These are phyloP conservation scores for Phytophthora sojae DNA, from an alignment of 352 stramenopile genomes.

Conservation along the genomic window DNA sequence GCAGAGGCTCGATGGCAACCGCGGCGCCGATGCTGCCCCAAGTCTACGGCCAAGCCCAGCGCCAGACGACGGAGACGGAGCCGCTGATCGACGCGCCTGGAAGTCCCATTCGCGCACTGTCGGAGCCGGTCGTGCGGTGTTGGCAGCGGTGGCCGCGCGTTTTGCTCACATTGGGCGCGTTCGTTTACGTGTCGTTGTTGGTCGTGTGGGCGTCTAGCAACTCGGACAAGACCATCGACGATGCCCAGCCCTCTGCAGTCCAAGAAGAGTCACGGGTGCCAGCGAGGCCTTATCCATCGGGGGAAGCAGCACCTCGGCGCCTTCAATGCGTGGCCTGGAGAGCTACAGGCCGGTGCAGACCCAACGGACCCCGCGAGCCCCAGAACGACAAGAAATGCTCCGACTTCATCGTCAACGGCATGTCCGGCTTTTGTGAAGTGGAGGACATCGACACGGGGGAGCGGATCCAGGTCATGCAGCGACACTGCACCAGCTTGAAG, in stretches of 20 bases:
- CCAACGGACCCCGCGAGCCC: constrained; percentile 30
- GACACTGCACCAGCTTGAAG: constrained; percentile 42
- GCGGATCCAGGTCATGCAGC: constrained; percentile 41
- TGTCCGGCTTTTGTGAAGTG: constrained; percentile 48
- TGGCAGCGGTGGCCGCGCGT: constrained; percentile 21
- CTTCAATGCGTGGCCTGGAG: constrained; percentile 37
- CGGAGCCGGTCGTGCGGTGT: constrained; percentile 1
- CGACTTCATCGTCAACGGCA: constrained; percentile 20
- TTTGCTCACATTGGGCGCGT: constrained; percentile 9
- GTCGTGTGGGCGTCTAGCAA: constrained; percentile 23
- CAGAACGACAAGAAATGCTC: constrained; percentile 31
- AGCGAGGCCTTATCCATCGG: constrained; percentile 7
- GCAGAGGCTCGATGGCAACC: not conserved
- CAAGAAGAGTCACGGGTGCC: not conserved
- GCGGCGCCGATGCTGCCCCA: constrained; percentile 6
- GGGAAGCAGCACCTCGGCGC: constrained; percentile 11
- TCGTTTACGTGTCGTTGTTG: constrained; percentile 26
- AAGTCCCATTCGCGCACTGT: constrained; percentile 9
- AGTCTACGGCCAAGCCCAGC: not conserved
- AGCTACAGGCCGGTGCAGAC: constrained; percentile 29
- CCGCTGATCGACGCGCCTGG: constrained; percentile 13
- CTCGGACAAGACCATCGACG: constrained; percentile 7
- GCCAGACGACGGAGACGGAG: constrained; percentile 11
- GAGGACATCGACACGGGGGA: constrained; percentile 39
- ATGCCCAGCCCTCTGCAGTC: not conserved